Percentiles rank a stretch among this genome's conserved stretches.
phyloP scores from a whole-genome alignment of 805 yeast genomes.

The Hanseniaspora taiwanica region DNA sequence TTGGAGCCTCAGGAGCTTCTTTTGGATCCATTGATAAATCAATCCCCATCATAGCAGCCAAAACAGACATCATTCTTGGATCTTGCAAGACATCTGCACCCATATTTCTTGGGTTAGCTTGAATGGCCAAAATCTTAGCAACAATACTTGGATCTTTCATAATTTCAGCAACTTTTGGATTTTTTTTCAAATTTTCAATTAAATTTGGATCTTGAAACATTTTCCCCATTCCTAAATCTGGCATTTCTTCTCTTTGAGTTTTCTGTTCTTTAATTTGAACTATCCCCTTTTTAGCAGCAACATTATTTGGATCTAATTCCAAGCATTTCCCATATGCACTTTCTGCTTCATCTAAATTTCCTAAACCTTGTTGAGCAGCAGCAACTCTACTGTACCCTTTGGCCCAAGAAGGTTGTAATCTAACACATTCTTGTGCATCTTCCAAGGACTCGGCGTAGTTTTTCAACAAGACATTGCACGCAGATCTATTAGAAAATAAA shows the following conservation, averaged over 20 bases:
- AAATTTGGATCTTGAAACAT: slow-evolving; percentile 72
- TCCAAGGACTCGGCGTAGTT: slow-evolving; percentile 60
- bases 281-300: slow-evolving; percentile 79
- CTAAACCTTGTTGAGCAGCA: slow-evolving; percentile 84
- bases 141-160: slow-evolving; percentile 83
- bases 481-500: slow-evolving; percentile 86
- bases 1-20: slow-evolving; percentile 14
- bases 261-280: slow-evolving; percentile 53
- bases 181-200: slow-evolving; percentile 56
- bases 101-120: slow-evolving; percentile 59
- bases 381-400: slow-evolving; percentile 91
- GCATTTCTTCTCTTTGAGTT: slow-evolving; percentile 34
- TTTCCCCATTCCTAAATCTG: slow-evolving; percentile 65
- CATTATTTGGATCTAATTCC: slow-evolving; percentile 65
- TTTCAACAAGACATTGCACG: slow-evolving; percentile 69
- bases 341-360: slow-evolving; percentile 64
- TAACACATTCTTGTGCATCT: slow-evolving; percentile 77
- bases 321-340: slow-evolving; percentile 63
- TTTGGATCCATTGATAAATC: slow-evolving; percentile 40
- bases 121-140: slow-evolving; percentile 45
- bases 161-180: slow-evolving; percentile 79
- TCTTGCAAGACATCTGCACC: slow-evolving; percentile 61
- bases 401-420: slow-evolving; percentile 80
- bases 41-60: slow-evolving; percentile 78
- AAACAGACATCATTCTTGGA: slow-evolving; percentile 76